Conservation (phyloP, 2,329 filamentous ascomycete species). For the Ceratocystis destructans region DNA sequence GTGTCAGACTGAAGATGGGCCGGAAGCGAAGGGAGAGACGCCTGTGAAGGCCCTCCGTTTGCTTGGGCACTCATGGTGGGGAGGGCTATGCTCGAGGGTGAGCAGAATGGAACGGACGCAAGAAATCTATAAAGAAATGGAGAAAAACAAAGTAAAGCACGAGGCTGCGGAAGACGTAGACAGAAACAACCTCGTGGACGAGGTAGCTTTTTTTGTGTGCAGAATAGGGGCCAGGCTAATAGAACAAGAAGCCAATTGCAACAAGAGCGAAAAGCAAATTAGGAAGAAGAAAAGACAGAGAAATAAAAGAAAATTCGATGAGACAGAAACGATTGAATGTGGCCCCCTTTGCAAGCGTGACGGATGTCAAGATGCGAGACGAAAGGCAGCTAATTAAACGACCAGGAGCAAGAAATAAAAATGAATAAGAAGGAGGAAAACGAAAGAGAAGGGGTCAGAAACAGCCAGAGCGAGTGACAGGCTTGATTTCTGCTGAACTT, state of each 20-base stretch:
- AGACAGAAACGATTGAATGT: neutral
- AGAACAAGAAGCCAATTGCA: neutral
- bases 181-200: neutral
- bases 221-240: neutral
- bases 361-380: neutral
- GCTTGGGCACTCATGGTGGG: slow-evolving; percentile 45
- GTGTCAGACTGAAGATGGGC: slow-evolving; percentile 68
- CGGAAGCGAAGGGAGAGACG: slow-evolving; percentile 77
- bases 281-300: neutral
- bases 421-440: neutral
- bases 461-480: slow-evolving; percentile 4
- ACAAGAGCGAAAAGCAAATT: neutral
- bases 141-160: neutral
- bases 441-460: neutral
- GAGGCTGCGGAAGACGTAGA: neutral
- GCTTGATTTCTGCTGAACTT: neutral
- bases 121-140: neutral
- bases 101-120: neutral
- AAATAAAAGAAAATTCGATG: neutral
- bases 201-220: neutral
- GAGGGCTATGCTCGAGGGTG: neutral
- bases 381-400: too few relatives aligned
- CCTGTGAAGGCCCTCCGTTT: slow-evolving; percentile 34
- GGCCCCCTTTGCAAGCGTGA: neutral
- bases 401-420: neutral